Conservation (phyloP, 2,329 filamentous ascomycete genomes). For the Rutstroemia sp. region DNA sequence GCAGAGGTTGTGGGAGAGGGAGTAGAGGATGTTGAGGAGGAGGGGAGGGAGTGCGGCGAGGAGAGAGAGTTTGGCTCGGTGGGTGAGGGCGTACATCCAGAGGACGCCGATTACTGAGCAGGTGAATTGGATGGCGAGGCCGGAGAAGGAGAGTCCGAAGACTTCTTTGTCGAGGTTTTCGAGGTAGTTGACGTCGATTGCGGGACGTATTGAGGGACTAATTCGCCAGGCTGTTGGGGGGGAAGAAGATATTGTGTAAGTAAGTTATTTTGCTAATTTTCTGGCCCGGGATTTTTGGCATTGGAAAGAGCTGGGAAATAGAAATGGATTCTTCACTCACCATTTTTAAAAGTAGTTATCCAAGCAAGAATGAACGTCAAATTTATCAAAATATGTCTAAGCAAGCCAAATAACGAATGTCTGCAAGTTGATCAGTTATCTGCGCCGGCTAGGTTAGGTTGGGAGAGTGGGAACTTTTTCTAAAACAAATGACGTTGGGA, state of each 20-base stretch:
- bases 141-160: constrained; percentile 20
- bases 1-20: constrained; percentile 61
- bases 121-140: constrained; percentile 19
- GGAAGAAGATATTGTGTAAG: background rate
- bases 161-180: constrained; percentile 19
- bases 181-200: constrained; percentile 22
- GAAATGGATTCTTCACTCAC: constrained; percentile 6
- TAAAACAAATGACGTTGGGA: too few relatives aligned
- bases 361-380: constrained; percentile 25
- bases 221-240: constrained; percentile 21
- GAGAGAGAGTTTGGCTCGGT: constrained; percentile 20
- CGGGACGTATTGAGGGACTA: constrained; percentile 21
- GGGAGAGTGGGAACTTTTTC: too few relatives aligned
- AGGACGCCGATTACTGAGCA: constrained; percentile 18
- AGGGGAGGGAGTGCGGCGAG: constrained; percentile 22
- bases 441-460: background rate
- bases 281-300: background rate
- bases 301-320: background rate
- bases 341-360: constrained; percentile 28
- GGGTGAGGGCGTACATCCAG: constrained; percentile 24
- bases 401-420: constrained; percentile 24
- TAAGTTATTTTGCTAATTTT: background rate
- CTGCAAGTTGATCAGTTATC: constrained; percentile 10
- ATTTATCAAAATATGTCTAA: constrained; percentile 24
- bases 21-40: constrained; percentile 70